Percentiles rank a stretch among this genome's conserved stretches.
Conservation (phyloP, 106 monocot genomes). For the Cymbidium sinense region DNA sequence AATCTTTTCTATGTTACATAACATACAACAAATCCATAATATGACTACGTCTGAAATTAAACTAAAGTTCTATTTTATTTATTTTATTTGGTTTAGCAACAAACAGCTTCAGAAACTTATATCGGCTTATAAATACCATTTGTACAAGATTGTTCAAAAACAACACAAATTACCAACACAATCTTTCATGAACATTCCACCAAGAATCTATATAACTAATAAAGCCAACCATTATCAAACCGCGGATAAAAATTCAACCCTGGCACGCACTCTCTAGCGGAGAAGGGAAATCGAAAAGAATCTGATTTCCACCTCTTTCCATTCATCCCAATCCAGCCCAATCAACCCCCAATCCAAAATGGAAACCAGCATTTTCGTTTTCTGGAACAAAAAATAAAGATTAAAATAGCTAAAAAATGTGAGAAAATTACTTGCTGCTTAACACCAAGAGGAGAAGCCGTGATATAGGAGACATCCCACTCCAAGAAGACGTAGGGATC, state of each 20-base stretch:
- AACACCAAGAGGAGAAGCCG: constrained; percentile 16
- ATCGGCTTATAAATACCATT: no score
- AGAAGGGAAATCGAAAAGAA: background rate
- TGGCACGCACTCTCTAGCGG: background rate
- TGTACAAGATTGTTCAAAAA: no score
- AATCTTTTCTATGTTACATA: no score
- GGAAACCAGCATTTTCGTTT: background rate
- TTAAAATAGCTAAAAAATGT: background rate
- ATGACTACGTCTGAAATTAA: no score
- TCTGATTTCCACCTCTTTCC: background rate
- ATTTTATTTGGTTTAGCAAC: no score
- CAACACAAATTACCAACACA: no score
- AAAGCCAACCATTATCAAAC: background rate
- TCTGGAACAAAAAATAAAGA: background rate
- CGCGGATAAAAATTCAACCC: background rate
- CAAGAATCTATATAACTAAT: background rate
- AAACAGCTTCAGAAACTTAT: no score
- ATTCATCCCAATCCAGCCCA: background rate
- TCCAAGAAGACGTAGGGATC: constrained; percentile 14
- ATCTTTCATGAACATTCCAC: no score
- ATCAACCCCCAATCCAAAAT: background rate
- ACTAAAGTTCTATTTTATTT: no score
- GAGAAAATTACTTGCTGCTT: constrained; percentile 12
- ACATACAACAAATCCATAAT: no score
- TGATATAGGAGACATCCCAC: constrained; percentile 18